Conservation (phyloP, 257 asterid genomes). For the Gynochthodes officinalis region DNA sequence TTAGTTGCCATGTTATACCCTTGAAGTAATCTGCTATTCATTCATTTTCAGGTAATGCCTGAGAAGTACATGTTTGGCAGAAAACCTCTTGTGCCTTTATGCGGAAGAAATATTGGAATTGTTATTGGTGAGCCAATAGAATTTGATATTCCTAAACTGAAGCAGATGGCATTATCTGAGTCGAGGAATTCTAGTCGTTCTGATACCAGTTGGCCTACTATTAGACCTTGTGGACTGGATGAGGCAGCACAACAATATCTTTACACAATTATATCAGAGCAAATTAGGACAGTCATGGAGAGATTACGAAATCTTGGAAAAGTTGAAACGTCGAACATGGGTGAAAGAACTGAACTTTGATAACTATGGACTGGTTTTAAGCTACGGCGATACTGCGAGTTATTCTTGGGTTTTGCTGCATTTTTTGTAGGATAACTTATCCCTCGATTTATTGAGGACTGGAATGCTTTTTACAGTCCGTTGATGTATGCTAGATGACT, state of each 20-base stretch:
- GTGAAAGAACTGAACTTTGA: slow-evolving; percentile 10
- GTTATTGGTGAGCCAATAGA: slow-evolving; percentile 77
- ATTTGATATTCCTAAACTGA: slow-evolving; percentile 68
- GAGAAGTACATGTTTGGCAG: slow-evolving; percentile 72
- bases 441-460: neutral
- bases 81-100: slow-evolving; percentile 78
- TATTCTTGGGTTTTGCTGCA: neutral
- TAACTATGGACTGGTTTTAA: neutral
- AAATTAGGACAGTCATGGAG: slow-evolving; percentile 65
- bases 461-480: neutral
- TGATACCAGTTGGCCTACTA: slow-evolving; percentile 54
- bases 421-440: neutral
- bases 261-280: slow-evolving; percentile 64
- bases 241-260: slow-evolving; percentile 85
- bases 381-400: neutral
- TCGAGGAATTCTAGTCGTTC: slow-evolving; percentile 43
- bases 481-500: neutral
- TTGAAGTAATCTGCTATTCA: neutral
- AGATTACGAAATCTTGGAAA: slow-evolving; percentile 38
- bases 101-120: slow-evolving; percentile 55
- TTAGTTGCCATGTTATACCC: neutral
- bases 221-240: slow-evolving; percentile 55
- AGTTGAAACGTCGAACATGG: slow-evolving; percentile 16
- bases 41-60: slow-evolving; percentile 76
- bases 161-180: slow-evolving; percentile 52